Evolutionary conservation across 139 green algal species (phyloP).

Genomic region (Chlamydomonas applanata): DNA sequence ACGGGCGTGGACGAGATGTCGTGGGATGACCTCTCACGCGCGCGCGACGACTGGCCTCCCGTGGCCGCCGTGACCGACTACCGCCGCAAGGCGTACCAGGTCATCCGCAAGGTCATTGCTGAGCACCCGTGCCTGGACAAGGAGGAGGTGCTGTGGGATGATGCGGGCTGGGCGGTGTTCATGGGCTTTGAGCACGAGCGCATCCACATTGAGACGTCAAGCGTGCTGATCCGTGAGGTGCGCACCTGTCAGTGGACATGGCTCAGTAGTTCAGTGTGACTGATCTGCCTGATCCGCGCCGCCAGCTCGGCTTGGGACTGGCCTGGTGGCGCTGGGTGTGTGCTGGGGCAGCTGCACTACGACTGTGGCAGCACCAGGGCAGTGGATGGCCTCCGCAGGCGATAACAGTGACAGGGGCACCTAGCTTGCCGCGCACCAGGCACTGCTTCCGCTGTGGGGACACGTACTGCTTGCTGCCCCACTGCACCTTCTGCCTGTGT

Average conservation of each 20-base stretch:
- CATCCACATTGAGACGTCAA: slow-evolving; percentile 55
- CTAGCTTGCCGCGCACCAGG: too few species aligned
- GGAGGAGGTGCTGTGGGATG: slow-evolving; percentile 28
- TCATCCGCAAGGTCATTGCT: slow-evolving; percentile 46
- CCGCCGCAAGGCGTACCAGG: slow-evolving; percentile 37
- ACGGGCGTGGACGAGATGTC: slow-evolving; percentile 84
- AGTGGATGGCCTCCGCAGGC: not conserved
- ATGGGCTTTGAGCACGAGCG: slow-evolving; percentile 85
- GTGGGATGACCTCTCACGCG: slow-evolving; percentile 78
- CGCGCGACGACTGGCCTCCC: slow-evolving; percentile 69
- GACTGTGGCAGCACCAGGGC: too few species aligned
- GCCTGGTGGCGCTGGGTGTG: too few species aligned
- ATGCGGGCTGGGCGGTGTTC: slow-evolving; percentile 64
- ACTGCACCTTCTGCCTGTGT: not conserved
- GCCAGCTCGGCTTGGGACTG: too few species aligned
- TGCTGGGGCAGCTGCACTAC: too few species aligned
- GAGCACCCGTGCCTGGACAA: slow-evolving; percentile 50
- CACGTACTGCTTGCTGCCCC: too few species aligned
- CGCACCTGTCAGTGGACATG: not conserved
- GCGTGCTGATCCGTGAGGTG: slow-evolving; percentile 66
- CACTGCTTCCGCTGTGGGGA: too few species aligned
- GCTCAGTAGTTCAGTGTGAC: not conserved
- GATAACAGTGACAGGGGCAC: not conserved
- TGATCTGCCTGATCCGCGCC: too few species aligned
- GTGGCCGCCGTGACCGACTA: slow-evolving; percentile 45